Conservation (phyloP, 73 alveolate genomes). For the Paramecium primaurelia region DNA sequence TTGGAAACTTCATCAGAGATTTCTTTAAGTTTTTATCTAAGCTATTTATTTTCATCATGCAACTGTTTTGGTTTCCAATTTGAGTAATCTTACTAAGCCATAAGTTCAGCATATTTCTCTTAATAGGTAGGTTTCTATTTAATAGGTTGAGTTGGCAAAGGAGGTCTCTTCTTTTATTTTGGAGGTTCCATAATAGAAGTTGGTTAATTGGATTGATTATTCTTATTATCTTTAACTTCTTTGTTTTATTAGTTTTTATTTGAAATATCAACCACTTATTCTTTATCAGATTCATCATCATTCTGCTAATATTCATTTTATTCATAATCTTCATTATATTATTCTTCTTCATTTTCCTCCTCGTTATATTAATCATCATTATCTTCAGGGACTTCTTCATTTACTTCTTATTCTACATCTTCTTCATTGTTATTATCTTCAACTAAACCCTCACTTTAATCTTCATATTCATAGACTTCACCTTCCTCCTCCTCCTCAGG, state of each 20-base stretch:
- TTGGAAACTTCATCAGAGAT: not conserved
- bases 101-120: not conserved
- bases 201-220: not conserved
- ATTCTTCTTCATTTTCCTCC: not conserved
- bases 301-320: not conserved
- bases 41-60: not conserved
- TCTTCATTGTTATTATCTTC: not conserved
- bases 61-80: slow-evolving; percentile 23
- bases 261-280: not conserved
- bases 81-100: not conserved
- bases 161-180: not conserved
- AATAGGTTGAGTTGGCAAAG: not conserved
- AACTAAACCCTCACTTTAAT: not conserved
- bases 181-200: not conserved
- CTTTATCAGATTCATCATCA: not conserved
- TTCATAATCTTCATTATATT: not conserved
- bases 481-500: slow-evolving; percentile 3
- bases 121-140: not conserved
- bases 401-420: not conserved
- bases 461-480: slow-evolving; percentile 7
- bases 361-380: not conserved
- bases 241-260: not conserved
- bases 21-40: not conserved
- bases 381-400: not conserved
- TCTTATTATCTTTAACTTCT: not conserved